Evolutionary conservation across 1,284 basidiomycete genomes (phyloP).

Genomic region (Sanghuangporus baumii): DNA sequence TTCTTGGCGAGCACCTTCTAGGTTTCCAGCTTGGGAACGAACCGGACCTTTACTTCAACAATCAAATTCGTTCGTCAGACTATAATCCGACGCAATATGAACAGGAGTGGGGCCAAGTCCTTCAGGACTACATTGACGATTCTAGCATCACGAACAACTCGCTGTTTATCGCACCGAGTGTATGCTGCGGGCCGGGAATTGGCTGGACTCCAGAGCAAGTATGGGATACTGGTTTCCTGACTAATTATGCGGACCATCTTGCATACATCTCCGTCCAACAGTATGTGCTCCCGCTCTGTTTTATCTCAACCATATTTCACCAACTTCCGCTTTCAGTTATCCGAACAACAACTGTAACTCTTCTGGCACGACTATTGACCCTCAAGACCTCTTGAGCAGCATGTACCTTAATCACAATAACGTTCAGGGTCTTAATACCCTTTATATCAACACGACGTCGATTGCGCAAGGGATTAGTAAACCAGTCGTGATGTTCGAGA

Average conservation of each 20-base stretch:
- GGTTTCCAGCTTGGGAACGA: slow-evolving; percentile 66
- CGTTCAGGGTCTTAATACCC: slow-evolving; percentile 22
- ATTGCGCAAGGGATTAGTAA: slow-evolving; percentile 24
- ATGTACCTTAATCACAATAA: slow-evolving; percentile 30
- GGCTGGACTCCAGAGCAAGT: slow-evolving; percentile 40
- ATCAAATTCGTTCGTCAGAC: slow-evolving; percentile 29
- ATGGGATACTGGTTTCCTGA: slow-evolving; percentile 41
- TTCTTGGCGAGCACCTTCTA: slow-evolving; percentile 54
- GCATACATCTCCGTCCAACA: slow-evolving; percentile 22
- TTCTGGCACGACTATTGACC: slow-evolving; percentile 11
- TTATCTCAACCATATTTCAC: not conserved
- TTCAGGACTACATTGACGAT: slow-evolving; percentile 35
- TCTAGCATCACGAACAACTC: slow-evolving; percentile 30
- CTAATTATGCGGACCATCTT: slow-evolving; percentile 30
- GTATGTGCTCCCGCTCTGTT: slow-evolving; percentile 12
- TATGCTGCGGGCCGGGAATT: slow-evolving; percentile 31
- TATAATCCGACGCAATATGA: slow-evolving; percentile 43
- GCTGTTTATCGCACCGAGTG: slow-evolving; percentile 44
- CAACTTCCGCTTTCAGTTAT: slow-evolving; percentile 7
- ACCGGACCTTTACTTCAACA: slow-evolving; percentile 55
- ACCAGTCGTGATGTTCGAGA: slow-evolving; percentile 38
- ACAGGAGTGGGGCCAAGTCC: slow-evolving; percentile 42
- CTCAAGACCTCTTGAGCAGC: slow-evolving; percentile 2
- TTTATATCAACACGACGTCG: slow-evolving; percentile 26
- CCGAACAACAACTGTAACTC: slow-evolving; percentile 18